Evolutionary conservation across 495 filamentous ascomycete genomes (phyloP), one percentile per base, ranked within the genome.

Genomic region (Annulohypoxylon moriforme): DNA sequence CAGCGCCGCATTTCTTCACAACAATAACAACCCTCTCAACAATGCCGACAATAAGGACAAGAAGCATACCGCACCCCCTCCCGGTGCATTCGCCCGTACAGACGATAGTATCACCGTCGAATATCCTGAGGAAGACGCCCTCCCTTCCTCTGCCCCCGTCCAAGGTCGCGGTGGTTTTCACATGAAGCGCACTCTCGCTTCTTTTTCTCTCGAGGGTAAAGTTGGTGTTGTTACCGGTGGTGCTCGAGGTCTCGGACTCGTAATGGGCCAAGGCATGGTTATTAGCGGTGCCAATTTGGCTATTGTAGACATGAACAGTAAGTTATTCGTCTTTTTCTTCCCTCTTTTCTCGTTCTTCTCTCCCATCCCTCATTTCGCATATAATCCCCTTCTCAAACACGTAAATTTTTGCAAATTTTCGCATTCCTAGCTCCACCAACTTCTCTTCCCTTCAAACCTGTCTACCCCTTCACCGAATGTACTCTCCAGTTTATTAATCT

Each of bases 291-390:
- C 93, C 7, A 91, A 97, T 78, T 85, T 97, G 68, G 95, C 94
- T 7, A 92, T 98, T 82, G 92, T 97, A 14, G 94, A 98, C 81
- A 78, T 97, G 79, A 97, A 97, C 79, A 90, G 94, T 96, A 81
- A 52, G 90, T 87, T 55, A 24, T 64, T 55, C 59, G 13, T n/a
- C 36, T 16, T n/a, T 40, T 67, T 27, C 53, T 11, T 64, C 50
- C 29, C 8, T 20, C 22, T 4, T 25, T 27, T 22, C 46, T 10
- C 20, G 4, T 47, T 9, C 6, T 25, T 9, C 22, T 24, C 20
- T 24, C 20, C 22, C 10, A 14, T 52, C 36, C 13, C 4, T n/a
- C 3, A 11, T 18, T 22, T 13, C 14, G n/a, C 31, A 25, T 13
- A 3, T 55, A 33, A 14, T 25, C 22, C 46, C 25, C 42, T 31